A percentile compares a stretch with the other conserved stretches of the same genome.
Conservation (phyloP, 1,284 basidiomycete genomes). For the Apiotrichum akiyoshidainum region DNA sequence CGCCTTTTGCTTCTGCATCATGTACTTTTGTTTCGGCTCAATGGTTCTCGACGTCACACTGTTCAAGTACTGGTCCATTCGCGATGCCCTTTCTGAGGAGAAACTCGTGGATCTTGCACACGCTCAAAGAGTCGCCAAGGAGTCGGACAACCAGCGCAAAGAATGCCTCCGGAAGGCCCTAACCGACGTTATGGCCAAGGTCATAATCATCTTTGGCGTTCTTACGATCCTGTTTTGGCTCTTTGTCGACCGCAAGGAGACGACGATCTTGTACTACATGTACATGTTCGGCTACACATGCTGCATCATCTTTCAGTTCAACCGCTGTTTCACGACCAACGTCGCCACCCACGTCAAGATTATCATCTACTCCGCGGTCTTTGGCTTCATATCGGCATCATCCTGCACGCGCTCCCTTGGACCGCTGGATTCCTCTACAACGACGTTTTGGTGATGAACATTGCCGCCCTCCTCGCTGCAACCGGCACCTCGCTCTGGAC, state of each 20-base stretch:
- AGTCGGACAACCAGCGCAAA: constrained; percentile 6
- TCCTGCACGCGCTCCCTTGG: constrained; percentile 11
- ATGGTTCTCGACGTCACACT: constrained; percentile 14
- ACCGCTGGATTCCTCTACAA: constrained; percentile 11
- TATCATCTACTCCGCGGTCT: constrained; percentile 7
- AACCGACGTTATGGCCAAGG: constrained; percentile 9
- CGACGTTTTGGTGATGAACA: constrained; percentile 9
- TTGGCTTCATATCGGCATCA: constrained; percentile 4
- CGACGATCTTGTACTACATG: constrained; percentile 12
- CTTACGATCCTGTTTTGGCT: constrained; percentile 14
- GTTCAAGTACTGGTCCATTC: constrained; percentile 16
- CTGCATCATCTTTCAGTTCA: constrained; percentile 16
- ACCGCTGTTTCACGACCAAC: constrained; percentile 17
- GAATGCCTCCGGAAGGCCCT: constrained; percentile 4
- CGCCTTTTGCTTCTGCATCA: constrained; percentile 19
- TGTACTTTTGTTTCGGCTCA: constrained; percentile 15
- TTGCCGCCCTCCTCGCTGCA: constrained; percentile 5
- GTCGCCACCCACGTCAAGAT: constrained; percentile 11
- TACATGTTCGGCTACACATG: constrained; percentile 17
- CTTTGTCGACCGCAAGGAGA: constrained; percentile 8
- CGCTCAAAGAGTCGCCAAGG: constrained; percentile 7
- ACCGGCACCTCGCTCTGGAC: constrained; percentile 8
- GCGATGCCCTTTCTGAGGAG: constrained; percentile 13
- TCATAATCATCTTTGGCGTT: constrained; percentile 10
- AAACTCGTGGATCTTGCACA: constrained; percentile 10